A percentile compares a stretch with the other conserved stretches of the same genome.
Conservation (phyloP, 2,329 filamentous ascomycete genomes). For the Phyllosticta citribraziliensis region DNA sequence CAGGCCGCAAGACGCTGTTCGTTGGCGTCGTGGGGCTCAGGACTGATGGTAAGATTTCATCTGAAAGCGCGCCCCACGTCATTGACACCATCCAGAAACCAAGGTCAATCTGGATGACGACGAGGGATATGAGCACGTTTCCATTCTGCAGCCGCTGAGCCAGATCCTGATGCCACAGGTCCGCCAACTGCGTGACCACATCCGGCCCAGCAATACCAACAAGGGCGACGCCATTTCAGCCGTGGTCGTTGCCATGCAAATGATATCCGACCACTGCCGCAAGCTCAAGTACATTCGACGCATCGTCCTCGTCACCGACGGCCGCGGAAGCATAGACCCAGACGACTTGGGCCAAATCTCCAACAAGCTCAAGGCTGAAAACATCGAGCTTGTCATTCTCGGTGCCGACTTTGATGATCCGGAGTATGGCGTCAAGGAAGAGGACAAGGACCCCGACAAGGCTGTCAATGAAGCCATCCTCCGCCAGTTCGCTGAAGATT, state of each 20-base stretch:
- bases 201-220: slow-evolving; percentile 59
- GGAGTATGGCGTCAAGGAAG: slow-evolving; percentile 75
- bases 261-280: slow-evolving; percentile 73
- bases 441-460: slow-evolving; percentile 50
- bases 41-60: slow-evolving; percentile 49
- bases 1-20: slow-evolving; percentile 63
- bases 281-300: slow-evolving; percentile 38
- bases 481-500: slow-evolving; percentile 54
- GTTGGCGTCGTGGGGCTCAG: slow-evolving; percentile 75
- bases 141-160: slow-evolving; percentile 52
- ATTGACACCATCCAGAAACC: slow-evolving; percentile 40
- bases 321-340: slow-evolving; percentile 59
- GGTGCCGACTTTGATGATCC: slow-evolving; percentile 90
- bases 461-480: slow-evolving; percentile 64
- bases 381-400: slow-evolving; percentile 69
- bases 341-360: slow-evolving; percentile 63
- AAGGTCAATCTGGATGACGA: slow-evolving; percentile 56
- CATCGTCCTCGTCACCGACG: slow-evolving; percentile 81
- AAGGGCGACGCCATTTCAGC: slow-evolving; percentile 77
- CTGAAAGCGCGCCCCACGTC: not conserved
- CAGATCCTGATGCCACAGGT: slow-evolving; percentile 65
- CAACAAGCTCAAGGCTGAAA: slow-evolving; percentile 61
- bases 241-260: slow-evolving; percentile 72
- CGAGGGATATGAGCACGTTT: slow-evolving; percentile 71
- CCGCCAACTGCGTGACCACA: slow-evolving; percentile 49